A percentile compares a stretch with the other conserved stretches of the same genome.
Conservation (phyloP, 805 yeast species). For the Kluyveromyces lactis region DNA sequence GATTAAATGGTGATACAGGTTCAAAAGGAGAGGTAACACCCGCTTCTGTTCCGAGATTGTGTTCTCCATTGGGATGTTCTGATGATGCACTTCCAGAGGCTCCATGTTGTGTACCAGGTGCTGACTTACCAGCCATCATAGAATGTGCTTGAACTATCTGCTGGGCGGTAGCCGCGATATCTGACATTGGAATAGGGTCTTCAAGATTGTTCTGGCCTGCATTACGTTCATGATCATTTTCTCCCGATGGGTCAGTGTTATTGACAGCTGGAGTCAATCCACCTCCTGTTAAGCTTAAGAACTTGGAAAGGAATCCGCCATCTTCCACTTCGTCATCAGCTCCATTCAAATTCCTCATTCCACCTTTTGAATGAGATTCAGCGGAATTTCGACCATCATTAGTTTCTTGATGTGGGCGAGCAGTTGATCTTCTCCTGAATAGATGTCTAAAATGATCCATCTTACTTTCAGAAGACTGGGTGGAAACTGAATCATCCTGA, state of each 20-base stretch:
- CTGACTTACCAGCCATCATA: slow-evolving; percentile 5
- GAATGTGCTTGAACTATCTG: slow-evolving; percentile 45
- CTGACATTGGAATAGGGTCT: slow-evolving; percentile 38
- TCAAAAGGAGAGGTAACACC: not conserved
- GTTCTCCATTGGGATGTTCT: slow-evolving; percentile 1
- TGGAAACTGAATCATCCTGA: slow-evolving; percentile 8
- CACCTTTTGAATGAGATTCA: slow-evolving; percentile 5
- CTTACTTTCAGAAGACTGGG: slow-evolving; percentile 12
- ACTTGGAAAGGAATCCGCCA: slow-evolving; percentile 22
- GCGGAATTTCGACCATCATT: not conserved
- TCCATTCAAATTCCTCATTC: slow-evolving; percentile 10
- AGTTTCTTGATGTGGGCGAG: slow-evolving; percentile 4
- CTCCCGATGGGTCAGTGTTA: slow-evolving; percentile 10
- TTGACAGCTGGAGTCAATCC: slow-evolving; percentile 32
- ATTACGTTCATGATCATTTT: slow-evolving; percentile 28
- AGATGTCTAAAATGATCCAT: slow-evolving; percentile 17
- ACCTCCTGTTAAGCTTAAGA: slow-evolving; percentile 26
- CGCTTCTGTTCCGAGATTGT: slow-evolving; percentile 1
- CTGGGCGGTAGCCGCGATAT: slow-evolving; percentile 44
- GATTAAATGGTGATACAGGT: not conserved
- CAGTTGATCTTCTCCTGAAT: slow-evolving; percentile 13
- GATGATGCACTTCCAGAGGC: not conserved
- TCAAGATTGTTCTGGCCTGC: slow-evolving; percentile 18
- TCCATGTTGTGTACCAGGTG: not conserved
- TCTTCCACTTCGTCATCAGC: slow-evolving; percentile 17